Evolutionary conservation across 2,329 filamentous ascomycete species (phyloP), one percentile per base, ranked within the genome.

Genomic region (Colletotrichum orbiculare): DNA sequence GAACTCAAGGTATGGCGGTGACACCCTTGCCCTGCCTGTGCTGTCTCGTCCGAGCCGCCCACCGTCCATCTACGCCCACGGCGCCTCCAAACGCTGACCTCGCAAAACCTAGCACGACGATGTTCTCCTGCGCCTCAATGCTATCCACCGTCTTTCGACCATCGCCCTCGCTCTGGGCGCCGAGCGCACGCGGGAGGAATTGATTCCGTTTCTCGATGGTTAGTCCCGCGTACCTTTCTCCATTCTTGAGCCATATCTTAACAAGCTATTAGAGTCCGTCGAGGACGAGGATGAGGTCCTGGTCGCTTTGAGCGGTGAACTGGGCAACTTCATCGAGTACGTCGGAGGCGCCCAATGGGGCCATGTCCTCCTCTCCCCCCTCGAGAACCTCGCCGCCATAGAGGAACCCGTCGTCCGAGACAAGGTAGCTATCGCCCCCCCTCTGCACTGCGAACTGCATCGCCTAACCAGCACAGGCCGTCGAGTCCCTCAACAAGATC

Each of bases 191-290:
- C 91, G 96, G 78, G 95, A 99, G 75, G 96, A 99, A 85, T 89
- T 99, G 76, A 97, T 99, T 83, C 96, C 96, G 73, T 99, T 99
- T 79, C 89, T 99, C 76, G 96, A 99, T 81, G 96, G 96, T 98
- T 83, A 83, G 92, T 84, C 47, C 38, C 49, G 54, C 49, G 39
- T 54, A 57, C 25, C 54, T 15, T 17, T 41, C 38, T 41, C 25
- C 43, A 46, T 45, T 17, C 41, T 54, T 64, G 53, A 69, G 64
- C 49, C 60, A 52, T 54, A 68, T 73, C 60, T 66, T 70, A 68
- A 64, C 48, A 45, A 50, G 53, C 39, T 52, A 70, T 67, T 79
- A 99, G 96, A 99, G 82, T 98, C 96, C 56, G 95, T 99, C 73
- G 96, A 99, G 82, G 96, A 99, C 75, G 96, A 99, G 80, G 96